Evolutionary conservation across 1,284 basidiomycete species (phyloP).

Genomic region (Sparassis latifolia): DNA sequence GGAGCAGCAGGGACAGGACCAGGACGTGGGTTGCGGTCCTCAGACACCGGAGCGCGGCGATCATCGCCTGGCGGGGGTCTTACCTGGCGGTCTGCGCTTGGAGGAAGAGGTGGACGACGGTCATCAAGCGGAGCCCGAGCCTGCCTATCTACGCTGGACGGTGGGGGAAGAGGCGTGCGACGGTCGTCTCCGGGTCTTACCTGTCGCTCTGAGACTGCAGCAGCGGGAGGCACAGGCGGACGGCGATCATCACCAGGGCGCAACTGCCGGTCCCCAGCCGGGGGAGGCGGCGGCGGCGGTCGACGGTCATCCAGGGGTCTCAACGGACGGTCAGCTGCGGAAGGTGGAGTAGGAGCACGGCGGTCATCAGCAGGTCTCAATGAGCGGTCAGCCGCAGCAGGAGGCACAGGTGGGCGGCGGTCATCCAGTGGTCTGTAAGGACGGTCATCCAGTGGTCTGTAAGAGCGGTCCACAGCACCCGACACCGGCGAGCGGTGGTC

Average conservation of each 20-base stretch:
- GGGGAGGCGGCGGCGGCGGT: neutral
- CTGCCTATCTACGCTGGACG: neutral
- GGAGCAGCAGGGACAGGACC: slow-evolving; percentile 7
- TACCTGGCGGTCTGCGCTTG: neutral
- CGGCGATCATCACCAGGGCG: slow-evolving; percentile 2
- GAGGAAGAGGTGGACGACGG: slow-evolving; percentile 9
- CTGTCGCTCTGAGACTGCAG: slow-evolving; percentile 5
- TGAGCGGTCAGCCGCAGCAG: slow-evolving; percentile 1
- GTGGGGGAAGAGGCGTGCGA: slow-evolving; percentile 4
- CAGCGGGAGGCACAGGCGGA: slow-evolving; percentile 5
- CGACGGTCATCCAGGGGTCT: slow-evolving; percentile 14
- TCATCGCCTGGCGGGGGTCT: slow-evolving; percentile 2
- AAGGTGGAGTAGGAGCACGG: neutral
- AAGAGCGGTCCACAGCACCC: neutral
- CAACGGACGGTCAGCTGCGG: slow-evolving; percentile 8
- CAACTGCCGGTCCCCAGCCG: neutral
- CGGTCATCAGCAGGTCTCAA: slow-evolving; percentile 5
- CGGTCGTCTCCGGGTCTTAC: slow-evolving; percentile 13
- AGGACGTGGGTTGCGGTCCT: slow-evolving; percentile 7
- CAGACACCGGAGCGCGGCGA: slow-evolving; percentile 1
- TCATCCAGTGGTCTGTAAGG: slow-evolving; percentile 7
- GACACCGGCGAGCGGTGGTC: slow-evolving; percentile 2
- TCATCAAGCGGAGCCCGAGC: slow-evolving; percentile 12
- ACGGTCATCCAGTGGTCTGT: slow-evolving; percentile 8
- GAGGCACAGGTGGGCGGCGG: slow-evolving; percentile 7